Base-by-base conservation (phyloP, 139 green algal genomes). In the Penium margaritaceum region DNA sequence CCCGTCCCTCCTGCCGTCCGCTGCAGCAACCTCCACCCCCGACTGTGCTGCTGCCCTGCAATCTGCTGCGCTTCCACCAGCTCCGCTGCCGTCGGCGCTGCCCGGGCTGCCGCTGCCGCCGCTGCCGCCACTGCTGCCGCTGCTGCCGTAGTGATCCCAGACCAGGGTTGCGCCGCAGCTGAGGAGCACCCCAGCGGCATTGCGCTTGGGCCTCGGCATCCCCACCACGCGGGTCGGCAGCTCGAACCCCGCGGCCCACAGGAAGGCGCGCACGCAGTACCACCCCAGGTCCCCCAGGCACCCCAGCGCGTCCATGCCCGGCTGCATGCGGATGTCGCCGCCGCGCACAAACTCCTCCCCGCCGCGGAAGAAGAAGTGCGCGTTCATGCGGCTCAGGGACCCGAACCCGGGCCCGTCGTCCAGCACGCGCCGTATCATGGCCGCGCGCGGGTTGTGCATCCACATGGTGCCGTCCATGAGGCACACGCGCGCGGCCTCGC, bases 391-490 rank as follows among this genome's bases (percentile, higher is more conserved):
- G 21, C 19, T 76, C 9, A 55, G 51, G 35, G 24, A 35, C 19
- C 68, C 68, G 51, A 76, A 38, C 4, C 3, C 19, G n/a, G 43
- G 2, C 1, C 38, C 7, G 5, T 76, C 57, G n/a, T 60, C n/a
- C 17, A 76, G 34, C 12, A 30, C 37, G 15, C 19, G 2, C 24
- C 30, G 46, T 21, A 70, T 77, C n/a, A 24, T 15, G 33, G 33
- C 61, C 35, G 57, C 21, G 21, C 70, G 55, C 15, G 70, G 55
- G 30, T 77, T 70, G 61, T 77, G 70, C 55, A 77, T 58, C 55
- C 55, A 77, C 70, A 77, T 77, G 27, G 57, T 77, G 24, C 57
- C 35, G 41, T 77, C 70, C 70, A 77, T 77, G 30, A 62, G n/a
- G 57, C 73, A 58, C 32, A 77, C 70, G 2, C 70, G 57, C 12